Evolutionary conservation across 768 basidiomycete species (phyloP), one percentile per base, ranked within the genome.

Genomic region (Tricholoma hemisulphureum): DNA sequence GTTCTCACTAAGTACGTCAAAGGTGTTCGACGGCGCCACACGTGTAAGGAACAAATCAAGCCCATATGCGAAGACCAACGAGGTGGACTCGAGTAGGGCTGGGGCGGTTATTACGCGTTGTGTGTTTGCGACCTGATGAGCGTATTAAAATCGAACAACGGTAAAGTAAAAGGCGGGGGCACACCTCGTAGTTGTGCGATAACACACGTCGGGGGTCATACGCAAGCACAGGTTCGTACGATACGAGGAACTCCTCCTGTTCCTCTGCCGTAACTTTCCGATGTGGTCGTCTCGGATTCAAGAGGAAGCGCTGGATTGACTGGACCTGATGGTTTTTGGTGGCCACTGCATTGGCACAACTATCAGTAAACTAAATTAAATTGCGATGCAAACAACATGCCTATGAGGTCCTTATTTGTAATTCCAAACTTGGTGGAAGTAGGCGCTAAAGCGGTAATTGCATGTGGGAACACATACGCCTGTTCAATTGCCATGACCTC

Each of bases 361-460:
- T 31, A 37, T 23, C 11, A 37, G 34, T 5, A 9, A 32, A 48
- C 8, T 8, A 8, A 8, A 18, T 24, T 21, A 31, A 18, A 31
- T 7, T 54, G 21, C 39, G 24, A 46, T 28, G 35, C 10, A 31
- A 51, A 52, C n/a, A 32, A 37, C 23, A 18, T 59, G 95, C 95
- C 82, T 50, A 98, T 86, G 24, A 98, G 73, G 65, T 97, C 92
- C 68, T 91, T 94, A 51, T 82, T 81, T 0, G 92, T 83, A 59
- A 98, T 92, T 0, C 96, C 95, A 61, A 87, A 93, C 71, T 89
- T 92, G 0, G 95, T 97, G 16, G 80, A 81, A 0, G 96, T 96
- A 7, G 87, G 80, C 0, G 86, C 71, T 20, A 98, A 69, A 4
- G 91, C 83, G 6, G 83, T 85, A 29, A 96, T 78, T 2, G 78